Base-by-base conservation (phyloP, 2,329 filamentous ascomycete species). In the Alternaria sp. region DNA sequence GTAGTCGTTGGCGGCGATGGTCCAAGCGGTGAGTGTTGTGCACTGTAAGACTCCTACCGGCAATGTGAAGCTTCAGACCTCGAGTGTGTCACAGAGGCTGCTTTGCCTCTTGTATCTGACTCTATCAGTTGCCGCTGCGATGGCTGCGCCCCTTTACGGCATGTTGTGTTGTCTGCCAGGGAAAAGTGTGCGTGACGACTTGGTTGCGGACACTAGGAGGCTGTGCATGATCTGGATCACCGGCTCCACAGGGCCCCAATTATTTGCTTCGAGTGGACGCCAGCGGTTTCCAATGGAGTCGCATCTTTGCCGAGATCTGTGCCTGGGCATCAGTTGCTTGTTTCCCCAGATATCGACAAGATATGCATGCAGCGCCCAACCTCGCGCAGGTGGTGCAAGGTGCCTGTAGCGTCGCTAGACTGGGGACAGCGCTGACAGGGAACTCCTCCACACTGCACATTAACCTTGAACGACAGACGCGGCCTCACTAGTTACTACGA, bases 271-370 rank as follows among this genome's bases (percentile, higher is more conserved):
- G 47, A 59, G 19, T 56, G 52, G 26, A 50, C 51, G 52, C 56
- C 45, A 45, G 23, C 25, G 23, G 26, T 50, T 85, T 47, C 30
- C 56, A 59, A 53, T 50, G 49, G 50, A 50, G 56, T 59, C 49
- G 49, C 55, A 17, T 25, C 12, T 43, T 40, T 58, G 47, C 36
- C 17, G 17, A 47, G 43, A 47, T 28, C 17, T 32, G 19, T 58
- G n/a, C 23, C 43, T 36, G 26, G 57, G 36, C 52, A 71, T 71
- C 71, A 40, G 30, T 54, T 62, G 55, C 57, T 55, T 55, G 52
- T 55, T 55, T 52, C 49, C 30, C 49, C 49, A 28, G 49, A 52
- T 25, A 52, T 40, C 9, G n/a, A 40, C 32, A 52, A 40, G 13
- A 40, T 12, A 36, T 19, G 47, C 49, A n/a, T 21, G n/a, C 6